phyloP scores from a whole-genome alignment of 768 basidiomycete genomes.

The Krasilnikovozyma curviuscula region DNA sequence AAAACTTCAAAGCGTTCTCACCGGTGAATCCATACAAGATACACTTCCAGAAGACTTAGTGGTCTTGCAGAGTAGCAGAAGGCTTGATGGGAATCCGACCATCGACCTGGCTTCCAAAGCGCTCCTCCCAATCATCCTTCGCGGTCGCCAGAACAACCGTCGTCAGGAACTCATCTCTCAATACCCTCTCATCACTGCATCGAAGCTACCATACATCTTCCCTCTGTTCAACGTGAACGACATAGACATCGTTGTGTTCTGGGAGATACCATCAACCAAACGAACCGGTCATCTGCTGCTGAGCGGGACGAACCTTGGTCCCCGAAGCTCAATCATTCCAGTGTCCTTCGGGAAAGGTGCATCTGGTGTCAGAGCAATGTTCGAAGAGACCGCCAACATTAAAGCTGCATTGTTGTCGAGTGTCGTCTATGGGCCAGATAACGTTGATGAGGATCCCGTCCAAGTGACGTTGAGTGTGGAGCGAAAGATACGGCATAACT shows the following conservation, averaged over 20 bases:
- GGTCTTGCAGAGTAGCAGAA: too few species aligned
- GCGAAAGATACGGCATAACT: too few species aligned
- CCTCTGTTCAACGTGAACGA: slow-evolving; percentile 57
- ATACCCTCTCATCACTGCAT: slow-evolving; percentile 37
- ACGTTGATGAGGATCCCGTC: slow-evolving; percentile 56
- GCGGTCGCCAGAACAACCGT: slow-evolving; percentile 28
- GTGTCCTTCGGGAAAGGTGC: slow-evolving; percentile 38
- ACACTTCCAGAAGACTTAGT: too few species aligned
- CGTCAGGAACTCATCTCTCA: slow-evolving; percentile 20
- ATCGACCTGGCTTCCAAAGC: background rate
- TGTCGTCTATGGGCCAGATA: slow-evolving; percentile 54
- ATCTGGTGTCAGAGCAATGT: slow-evolving; percentile 55
- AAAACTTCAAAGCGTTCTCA: slow-evolving; percentile 5
- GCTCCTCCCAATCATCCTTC: slow-evolving; percentile 1
- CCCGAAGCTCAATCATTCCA: slow-evolving; percentile 45
- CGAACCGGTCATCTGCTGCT: slow-evolving; percentile 45
- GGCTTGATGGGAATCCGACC: too few species aligned
- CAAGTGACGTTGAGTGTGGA: too few species aligned
- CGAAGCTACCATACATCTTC: slow-evolving; percentile 43
- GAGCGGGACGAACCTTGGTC: slow-evolving; percentile 45
- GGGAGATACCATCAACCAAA: slow-evolving; percentile 44
- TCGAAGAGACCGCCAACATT: slow-evolving; percentile 70
- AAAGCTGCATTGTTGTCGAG: slow-evolving; percentile 45
- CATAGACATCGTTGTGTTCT: slow-evolving; percentile 56
- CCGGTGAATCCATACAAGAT: too few species aligned